Base-by-base conservation (phyloP, 768 basidiomycete species). In the Xerocomellus chrysenteron region DNA sequence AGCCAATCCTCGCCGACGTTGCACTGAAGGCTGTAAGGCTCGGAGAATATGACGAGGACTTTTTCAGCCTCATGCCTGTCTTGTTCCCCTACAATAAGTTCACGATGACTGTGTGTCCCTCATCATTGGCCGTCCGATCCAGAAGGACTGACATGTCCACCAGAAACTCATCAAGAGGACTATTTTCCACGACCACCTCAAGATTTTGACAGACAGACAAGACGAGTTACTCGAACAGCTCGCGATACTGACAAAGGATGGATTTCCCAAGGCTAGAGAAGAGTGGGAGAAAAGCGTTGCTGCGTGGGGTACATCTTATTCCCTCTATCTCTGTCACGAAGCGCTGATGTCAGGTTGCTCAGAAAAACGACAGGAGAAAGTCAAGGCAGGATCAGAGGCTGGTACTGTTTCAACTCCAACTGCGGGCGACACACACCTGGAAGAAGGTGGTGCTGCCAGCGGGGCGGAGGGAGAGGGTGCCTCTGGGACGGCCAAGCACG, bases 1-100 rank as follows among this genome's bases (percentile, higher is more conserved):
- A 92, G 59, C 90, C 90, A 0, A 59, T 83, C 6, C 80, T 98
- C 4, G 75, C 78, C n/a, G 69, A 82, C 11, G 80, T 92, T 40
- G 92, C 94, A 0, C 66, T 91, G 39, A 80, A 85, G 48, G 95
- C 96, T 0, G 84, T 96, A 64, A 76, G 80, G 28, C 79, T 90
- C n/a, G 90, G 87, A 69, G 86, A 95, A 68, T 97, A 96, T 72
- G 89, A 92, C 58, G 94, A 96, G 17, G 83, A 90, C 64, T 96
- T 96, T 71, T 98, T 96, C 75, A 87, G 84, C 64, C 77, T 88
- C 19, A 89, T 98, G 84, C 92, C 95, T 0, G 78, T 74, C 24
- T 70, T 96, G 39, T 94, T 98, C 65, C 93, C 94, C 0, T 98
- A 98, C 68, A 99, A 99, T 75, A 86, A 88, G 61, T 99, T 91